These are phyloP conservation scores for Naumovozyma baii DNA, from an alignment of 805 yeast genomes.

Conservation along the genomic window DNA sequence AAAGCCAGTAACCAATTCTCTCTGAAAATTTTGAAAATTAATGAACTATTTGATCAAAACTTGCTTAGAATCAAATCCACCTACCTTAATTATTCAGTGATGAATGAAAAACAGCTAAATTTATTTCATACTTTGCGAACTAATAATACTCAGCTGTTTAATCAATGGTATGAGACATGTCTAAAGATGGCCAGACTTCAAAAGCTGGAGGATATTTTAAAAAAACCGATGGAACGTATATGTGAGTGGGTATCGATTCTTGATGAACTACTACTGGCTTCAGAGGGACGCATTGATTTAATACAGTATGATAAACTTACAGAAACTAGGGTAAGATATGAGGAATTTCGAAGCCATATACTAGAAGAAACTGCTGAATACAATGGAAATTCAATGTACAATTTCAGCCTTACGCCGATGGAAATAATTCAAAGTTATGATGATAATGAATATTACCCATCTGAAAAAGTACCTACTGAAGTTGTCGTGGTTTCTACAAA, in stretches of 20 bases:
- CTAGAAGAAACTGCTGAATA: conserved; percentile 14
- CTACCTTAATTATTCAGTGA: conserved; percentile 27
- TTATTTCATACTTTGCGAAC: conserved; percentile 15
- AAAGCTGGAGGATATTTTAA: conserved; percentile 26
- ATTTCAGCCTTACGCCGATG: conserved; percentile 20
- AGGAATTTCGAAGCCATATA: conserved; percentile 10
- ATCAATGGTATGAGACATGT: conserved; percentile 31
- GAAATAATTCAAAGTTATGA: conserved; percentile 25
- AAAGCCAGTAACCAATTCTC: not conserved
- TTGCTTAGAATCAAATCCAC: conserved; percentile 29
- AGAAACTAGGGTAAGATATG: conserved; percentile 7
- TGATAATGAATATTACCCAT: not conserved
- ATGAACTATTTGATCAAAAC: conserved; percentile 24
- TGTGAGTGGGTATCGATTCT: conserved; percentile 17
- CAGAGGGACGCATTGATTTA: not conserved
- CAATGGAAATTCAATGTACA: conserved; percentile 12
- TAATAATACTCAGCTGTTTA: conserved; percentile 12
- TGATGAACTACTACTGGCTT: conserved; percentile 1
- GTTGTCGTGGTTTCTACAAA: too few species aligned
- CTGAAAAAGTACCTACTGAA: not conserved
- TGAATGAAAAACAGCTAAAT: conserved; percentile 26
- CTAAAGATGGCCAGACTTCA: conserved; percentile 20
- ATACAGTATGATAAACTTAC: conserved; percentile 1
- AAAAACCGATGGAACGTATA: conserved; percentile 28
- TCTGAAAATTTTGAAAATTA: conserved; percentile 18